These are phyloP conservation scores for Phycomyces nitens DNA, from an alignment of 192 early-diverging fungal genomes.

Conservation along the genomic window DNA sequence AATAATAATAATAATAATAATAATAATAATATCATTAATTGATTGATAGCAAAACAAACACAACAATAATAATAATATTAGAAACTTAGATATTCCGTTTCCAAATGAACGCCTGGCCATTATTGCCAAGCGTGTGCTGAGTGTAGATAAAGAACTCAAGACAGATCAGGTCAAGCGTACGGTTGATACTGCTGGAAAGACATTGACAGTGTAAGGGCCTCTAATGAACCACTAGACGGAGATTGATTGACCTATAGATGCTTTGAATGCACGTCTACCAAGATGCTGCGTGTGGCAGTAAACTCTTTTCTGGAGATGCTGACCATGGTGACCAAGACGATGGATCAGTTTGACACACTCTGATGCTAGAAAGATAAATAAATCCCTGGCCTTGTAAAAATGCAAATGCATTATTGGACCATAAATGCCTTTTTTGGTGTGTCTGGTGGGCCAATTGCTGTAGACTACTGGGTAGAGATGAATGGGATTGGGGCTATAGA, in stretches of 20 bases:
- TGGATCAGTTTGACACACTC: slow-evolving; percentile 37
- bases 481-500: no score
- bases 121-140: slow-evolving; percentile 37
- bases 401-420: no score
- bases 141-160: slow-evolving; percentile 48
- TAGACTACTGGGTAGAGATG: no score
- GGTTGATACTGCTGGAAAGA: slow-evolving; percentile 20
- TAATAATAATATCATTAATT: no score
- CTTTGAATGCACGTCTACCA: slow-evolving; percentile 34
- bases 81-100: slow-evolving; percentile 41
- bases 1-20: no score
- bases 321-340: slow-evolving; percentile 44
- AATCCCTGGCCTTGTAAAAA: no score
- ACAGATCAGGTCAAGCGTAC: slow-evolving; percentile 36
- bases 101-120: slow-evolving; percentile 34
- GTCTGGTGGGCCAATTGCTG: no score
- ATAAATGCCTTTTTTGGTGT: no score
- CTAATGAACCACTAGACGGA: no score
- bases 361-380: neutral
- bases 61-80: no score
- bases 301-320: slow-evolving; percentile 52
- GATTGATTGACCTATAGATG: slow-evolving; percentile 21
- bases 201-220: slow-evolving; percentile 38
- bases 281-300: slow-evolving; percentile 44
- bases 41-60: no score